phyloP scores from a whole-genome alignment of 192 early-diverging fungal species.

The Coemansia nantahalensis region DNA sequence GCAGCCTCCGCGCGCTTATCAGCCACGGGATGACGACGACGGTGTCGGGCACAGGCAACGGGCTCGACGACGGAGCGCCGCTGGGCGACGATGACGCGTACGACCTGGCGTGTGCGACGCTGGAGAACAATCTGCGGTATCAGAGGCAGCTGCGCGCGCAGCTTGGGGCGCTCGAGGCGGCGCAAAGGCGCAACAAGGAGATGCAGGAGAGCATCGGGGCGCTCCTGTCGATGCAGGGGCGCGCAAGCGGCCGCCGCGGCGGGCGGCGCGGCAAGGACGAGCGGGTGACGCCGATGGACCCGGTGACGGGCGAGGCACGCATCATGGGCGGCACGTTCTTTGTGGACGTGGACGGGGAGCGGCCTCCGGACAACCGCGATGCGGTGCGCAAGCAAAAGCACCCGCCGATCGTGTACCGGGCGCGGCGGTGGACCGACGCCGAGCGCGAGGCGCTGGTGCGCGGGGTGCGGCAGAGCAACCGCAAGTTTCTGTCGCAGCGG shows the following conservation, averaged over 20 bases:
- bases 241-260: slow-evolving; percentile 33
- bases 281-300: slow-evolving; percentile 22
- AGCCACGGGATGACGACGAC: slow-evolving; percentile 30
- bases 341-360: slow-evolving; percentile 33
- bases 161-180: slow-evolving; percentile 51
- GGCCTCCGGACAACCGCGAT: slow-evolving; percentile 54
- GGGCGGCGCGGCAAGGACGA: slow-evolving; percentile 29
- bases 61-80: slow-evolving; percentile 6
- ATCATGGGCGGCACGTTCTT: slow-evolving; percentile 31
- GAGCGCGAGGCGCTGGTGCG: slow-evolving; percentile 53
- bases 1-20: slow-evolving; percentile 43
- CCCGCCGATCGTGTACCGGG: slow-evolving; percentile 48
- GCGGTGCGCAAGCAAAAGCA: slow-evolving; percentile 45
- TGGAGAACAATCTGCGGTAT: slow-evolving; percentile 51
- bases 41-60: slow-evolving; percentile 11
- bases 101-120: slow-evolving; percentile 40
- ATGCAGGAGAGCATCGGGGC: slow-evolving; percentile 37
- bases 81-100: slow-evolving; percentile 43
- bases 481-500: slow-evolving; percentile 48
- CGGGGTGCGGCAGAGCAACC: slow-evolving; percentile 54
- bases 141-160: slow-evolving; percentile 44
- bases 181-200: slow-evolving; percentile 48
- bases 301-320: slow-evolving; percentile 29
- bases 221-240: slow-evolving; percentile 43
- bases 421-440: slow-evolving; percentile 54